Evolutionary conservation across 148 eudicot species (phyloP), one percentile per base, ranked within the genome.

Genomic region (Limonium bicolor): DNA sequence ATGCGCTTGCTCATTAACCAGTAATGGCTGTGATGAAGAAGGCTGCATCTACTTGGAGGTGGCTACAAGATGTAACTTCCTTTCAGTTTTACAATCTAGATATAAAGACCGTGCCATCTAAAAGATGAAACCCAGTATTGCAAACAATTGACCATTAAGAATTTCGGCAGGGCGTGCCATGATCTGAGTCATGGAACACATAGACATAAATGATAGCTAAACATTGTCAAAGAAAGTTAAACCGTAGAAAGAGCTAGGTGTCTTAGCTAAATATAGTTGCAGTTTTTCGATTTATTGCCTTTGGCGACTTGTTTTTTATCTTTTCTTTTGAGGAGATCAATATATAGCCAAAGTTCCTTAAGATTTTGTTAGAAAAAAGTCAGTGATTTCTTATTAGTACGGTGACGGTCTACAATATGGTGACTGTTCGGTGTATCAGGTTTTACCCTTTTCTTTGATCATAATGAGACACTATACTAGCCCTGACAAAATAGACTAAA

Each of bases 1-100:
- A 90, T 81, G 21, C 85, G 82, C 60, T 78, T 85, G 76, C 99
- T 85, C 20, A 80, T 60, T 73, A 90, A 69, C 99, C 95, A 90
- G 47, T 68, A 90, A 68, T 85, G 82, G 42, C 54, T 51, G 14
- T 71, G 62, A 48, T 66, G 58, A 58, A 66, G 54, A 27, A 80
- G 88, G 57, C 99, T 90, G 65, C 99, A 90, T 6, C 36, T 58
- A 24, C 40, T 73, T 55, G 49, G 51, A 42, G 77, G 31, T 28
- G 58, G 59, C 81, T 78, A 70, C 51, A 45, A 17, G 2, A 69
- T 4, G 29, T 39, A 36, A 4, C 29, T 60, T 16, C 1, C 27
- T 13, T 13, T 29, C 19, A 32, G 41, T 14, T 20, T 21, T 6
- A 6, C 15, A 14, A 20, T 44, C 20, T 14, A 29, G 39, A n/a